These are phyloP conservation scores for Obelidium mucronatum DNA, from an alignment of 192 early-diverging fungal species.

Conservation along the genomic window DNA sequence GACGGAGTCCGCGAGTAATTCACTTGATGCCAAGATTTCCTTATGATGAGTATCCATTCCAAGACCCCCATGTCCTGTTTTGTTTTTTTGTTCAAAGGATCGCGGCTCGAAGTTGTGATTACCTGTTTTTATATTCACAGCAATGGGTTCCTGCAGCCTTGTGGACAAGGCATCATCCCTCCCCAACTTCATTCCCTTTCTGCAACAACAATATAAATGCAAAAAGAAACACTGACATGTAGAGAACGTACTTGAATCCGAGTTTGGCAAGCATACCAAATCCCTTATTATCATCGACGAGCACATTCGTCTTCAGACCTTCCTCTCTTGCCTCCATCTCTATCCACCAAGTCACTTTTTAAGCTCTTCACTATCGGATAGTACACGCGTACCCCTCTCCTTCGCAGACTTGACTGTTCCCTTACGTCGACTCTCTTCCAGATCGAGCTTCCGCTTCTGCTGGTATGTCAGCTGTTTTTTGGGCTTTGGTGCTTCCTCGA, in stretches of 20 bases:
- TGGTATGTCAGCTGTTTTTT: slow-evolving; percentile 28
- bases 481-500: slow-evolving; percentile 21
- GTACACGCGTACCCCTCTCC: slow-evolving; percentile 31
- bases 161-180: slow-evolving; percentile 5
- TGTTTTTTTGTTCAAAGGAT: not conserved
- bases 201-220: too few species aligned
- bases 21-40: not conserved
- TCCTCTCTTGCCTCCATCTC: slow-evolving; percentile 42
- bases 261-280: slow-evolving; percentile 49
- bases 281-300: slow-evolving; percentile 49
- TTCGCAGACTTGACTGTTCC: slow-evolving; percentile 32
- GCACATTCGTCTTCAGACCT: slow-evolving; percentile 34
- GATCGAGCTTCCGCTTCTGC: slow-evolving; percentile 29
- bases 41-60: not conserved
- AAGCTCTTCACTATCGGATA: not conserved
- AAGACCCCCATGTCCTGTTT: not conserved
- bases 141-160: slow-evolving; percentile 34
- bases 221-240: not conserved
- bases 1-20: not conserved
- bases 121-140: slow-evolving; percentile 34
- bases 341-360: not conserved
- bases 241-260: slow-evolving; percentile 45
- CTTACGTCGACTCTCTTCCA: slow-evolving; percentile 16
- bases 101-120: not conserved
- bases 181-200: slow-evolving; percentile 46